A percentile compares a stretch with the other conserved stretches of the same genome.
These are phyloP conservation scores for Lasiodiplodia gonubiensis DNA, from an alignment of 2,329 filamentous ascomycete species.

Conservation along the genomic window DNA sequence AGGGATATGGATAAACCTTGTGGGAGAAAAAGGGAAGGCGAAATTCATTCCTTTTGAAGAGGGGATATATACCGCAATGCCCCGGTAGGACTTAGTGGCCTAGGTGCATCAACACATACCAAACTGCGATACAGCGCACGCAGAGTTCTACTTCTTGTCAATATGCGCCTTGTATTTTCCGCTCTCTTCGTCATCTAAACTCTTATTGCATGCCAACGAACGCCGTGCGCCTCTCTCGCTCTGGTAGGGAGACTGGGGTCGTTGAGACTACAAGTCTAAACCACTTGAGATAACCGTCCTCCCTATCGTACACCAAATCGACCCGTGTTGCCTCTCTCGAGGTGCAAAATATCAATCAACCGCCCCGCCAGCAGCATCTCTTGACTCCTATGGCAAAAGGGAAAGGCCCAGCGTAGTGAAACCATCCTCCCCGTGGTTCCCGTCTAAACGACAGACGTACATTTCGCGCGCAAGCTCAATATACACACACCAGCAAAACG, in stretches of 20 bases:
- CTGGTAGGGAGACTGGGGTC: background rate
- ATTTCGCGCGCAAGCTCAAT: background rate
- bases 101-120: background rate
- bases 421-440: background rate
- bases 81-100: background rate
- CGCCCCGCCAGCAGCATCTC: background rate
- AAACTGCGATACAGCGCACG: background rate
- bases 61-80: background rate
- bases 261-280: background rate
- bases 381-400: background rate
- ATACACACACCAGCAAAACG: background rate
- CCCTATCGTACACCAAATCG: background rate
- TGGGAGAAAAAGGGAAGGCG: background rate
- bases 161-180: background rate
- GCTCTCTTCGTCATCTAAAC: background rate
- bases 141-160: background rate
- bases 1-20: background rate
- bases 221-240: background rate
- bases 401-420: background rate
- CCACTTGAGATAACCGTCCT: background rate
- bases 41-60: background rate
- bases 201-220: background rate
- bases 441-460: constrained; percentile 7
- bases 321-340: background rate
- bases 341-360: background rate